phyloP scores from a whole-genome alignment of 2,329 filamentous ascomycete species.

The Bipolaris victoriae region DNA sequence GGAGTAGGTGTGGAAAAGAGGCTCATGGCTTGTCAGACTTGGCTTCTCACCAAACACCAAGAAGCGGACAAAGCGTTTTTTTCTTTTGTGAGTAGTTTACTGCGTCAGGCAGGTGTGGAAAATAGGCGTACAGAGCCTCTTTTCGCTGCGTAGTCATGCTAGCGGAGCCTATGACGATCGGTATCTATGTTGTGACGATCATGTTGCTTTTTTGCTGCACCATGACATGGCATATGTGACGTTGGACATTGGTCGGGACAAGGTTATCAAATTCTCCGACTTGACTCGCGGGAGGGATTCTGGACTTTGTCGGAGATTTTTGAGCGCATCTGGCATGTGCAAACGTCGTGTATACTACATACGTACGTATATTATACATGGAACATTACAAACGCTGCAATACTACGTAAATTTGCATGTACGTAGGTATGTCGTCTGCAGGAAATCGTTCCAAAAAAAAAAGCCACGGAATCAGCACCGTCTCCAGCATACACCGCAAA shows the following conservation, averaged over 20 bases:
- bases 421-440: background rate
- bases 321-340: background rate
- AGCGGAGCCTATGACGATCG: slow-evolving; percentile 1
- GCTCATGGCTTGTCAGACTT: slow-evolving; percentile 15
- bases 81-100: background rate
- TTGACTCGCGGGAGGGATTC: too few relatives aligned
- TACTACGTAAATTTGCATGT: too few relatives aligned
- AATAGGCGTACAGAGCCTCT: slow-evolving; percentile 17
- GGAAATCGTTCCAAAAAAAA: background rate
- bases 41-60: background rate
- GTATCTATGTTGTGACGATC: background rate
- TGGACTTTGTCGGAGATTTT: too few relatives aligned
- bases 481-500: background rate
- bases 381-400: too few relatives aligned
- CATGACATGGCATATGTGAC: background rate
- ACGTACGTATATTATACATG: too few relatives aligned
- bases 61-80: background rate
- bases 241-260: background rate
- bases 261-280: too few relatives aligned
- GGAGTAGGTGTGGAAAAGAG: slow-evolving; percentile 13
- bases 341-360: too few relatives aligned
- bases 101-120: slow-evolving; percentile 15
- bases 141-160: slow-evolving; percentile 4
- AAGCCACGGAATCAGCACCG: background rate
- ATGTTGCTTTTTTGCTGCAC: background rate